Evolutionary conservation across 1,284 basidiomycete genomes (phyloP).

Genomic region (Sphaerobolus stellatus): DNA sequence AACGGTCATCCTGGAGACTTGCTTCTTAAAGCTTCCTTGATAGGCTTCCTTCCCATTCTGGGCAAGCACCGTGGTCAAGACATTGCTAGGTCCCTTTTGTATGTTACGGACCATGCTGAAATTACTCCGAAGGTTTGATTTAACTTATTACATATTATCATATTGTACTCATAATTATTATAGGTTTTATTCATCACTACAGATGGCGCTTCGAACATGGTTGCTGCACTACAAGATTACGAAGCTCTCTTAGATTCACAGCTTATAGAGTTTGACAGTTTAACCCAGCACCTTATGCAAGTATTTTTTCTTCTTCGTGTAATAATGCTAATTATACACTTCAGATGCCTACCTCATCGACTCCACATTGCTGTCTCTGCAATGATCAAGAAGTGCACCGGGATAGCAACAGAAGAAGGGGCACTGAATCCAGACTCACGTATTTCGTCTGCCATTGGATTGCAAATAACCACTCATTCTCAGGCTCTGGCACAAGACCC

Average conservation of each 20-base stretch:
- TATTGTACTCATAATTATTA: neutral
- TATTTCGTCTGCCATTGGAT: neutral
- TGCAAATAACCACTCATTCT: neutral
- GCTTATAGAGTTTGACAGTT: neutral
- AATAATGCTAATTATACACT: neutral
- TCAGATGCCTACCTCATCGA: neutral
- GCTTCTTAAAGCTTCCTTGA: conserved; percentile 26
- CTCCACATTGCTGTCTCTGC: neutral
- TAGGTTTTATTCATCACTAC: conserved; percentile 1
- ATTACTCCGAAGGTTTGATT: conserved; percentile 12
- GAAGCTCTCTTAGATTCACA: conserved; percentile 2
- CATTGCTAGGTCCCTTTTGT: conserved; percentile 28
- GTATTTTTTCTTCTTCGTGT: neutral
- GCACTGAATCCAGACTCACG: neutral
- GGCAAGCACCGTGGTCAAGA: conserved; percentile 34
- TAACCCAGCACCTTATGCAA: neutral
- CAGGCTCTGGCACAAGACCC: neutral
- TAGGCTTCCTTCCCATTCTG: conserved; percentile 32
- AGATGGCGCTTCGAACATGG: conserved; percentile 6
- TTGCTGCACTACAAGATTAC: neutral
- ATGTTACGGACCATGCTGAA: conserved; percentile 24
- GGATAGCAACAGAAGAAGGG: neutral
- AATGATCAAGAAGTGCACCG: neutral
- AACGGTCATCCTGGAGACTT: conserved; percentile 13
- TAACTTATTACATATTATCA: neutral